phyloP scores from a whole-genome alignment of 2,329 filamentous ascomycete genomes.

The Akanthomyces dipterigenus region DNA sequence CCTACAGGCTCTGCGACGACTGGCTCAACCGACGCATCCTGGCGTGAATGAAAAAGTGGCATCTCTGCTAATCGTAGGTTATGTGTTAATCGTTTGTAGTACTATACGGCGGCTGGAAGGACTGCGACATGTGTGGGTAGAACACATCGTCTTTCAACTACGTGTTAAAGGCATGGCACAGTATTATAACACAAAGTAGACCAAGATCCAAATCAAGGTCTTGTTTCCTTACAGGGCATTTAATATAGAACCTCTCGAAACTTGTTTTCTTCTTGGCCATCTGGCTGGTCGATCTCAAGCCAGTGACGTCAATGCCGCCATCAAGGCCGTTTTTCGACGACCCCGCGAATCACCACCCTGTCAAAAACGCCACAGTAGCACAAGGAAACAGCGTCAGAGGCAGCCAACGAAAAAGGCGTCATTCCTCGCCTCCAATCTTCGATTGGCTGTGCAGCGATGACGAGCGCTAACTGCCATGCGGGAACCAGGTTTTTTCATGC shows the following conservation, averaged over 20 bases:
- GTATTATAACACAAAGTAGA: not conserved
- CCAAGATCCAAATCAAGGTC: not conserved
- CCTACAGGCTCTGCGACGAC: conserved; percentile 24
- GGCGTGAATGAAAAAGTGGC: conserved; percentile 26
- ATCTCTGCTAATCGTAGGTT: conserved; percentile 14
- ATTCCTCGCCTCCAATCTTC: not conserved
- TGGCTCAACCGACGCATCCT: conserved; percentile 26
- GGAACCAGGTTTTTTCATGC: not conserved
- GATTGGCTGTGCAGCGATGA: not conserved
- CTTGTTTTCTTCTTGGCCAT: conserved; percentile 3
- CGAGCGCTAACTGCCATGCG: not conserved
- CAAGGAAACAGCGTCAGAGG: not conserved
- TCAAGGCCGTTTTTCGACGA: not conserved
- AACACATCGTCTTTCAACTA: too few relatives aligned
- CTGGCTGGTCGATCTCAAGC: conserved; percentile 1
- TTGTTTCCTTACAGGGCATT: not conserved
- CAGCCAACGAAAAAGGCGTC: not conserved
- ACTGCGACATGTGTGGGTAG: too few relatives aligned
- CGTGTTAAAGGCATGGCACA: not conserved
- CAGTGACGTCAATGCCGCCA: conserved; percentile 18
- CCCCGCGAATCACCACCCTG: not conserved
- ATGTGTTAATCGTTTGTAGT: not conserved
- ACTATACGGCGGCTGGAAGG: not conserved
- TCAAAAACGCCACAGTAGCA: not conserved
- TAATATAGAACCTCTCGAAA: not conserved